These are phyloP conservation scores for Ampelocalamus luodianensis DNA, from an alignment of 176 grass and related monocot species.

Conservation along the genomic window DNA sequence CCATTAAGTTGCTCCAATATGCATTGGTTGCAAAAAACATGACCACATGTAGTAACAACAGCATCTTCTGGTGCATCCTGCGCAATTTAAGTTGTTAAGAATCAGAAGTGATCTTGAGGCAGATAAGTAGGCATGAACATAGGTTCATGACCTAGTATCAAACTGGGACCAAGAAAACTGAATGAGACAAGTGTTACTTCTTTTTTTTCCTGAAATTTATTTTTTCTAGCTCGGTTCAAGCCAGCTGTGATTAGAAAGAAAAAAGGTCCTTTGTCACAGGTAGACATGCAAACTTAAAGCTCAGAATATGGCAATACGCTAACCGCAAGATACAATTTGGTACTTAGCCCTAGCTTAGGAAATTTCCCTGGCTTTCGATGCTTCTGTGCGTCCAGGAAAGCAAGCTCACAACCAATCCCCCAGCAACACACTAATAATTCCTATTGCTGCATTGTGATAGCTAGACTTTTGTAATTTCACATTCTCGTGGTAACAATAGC, in stretches of 20 bases:
- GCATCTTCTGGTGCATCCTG: slow-evolving; percentile 98
- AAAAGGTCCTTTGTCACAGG: not conserved
- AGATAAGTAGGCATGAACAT: slow-evolving; percentile 30
- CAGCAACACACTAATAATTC: not conserved
- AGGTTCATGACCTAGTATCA: not conserved
- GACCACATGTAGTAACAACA: slow-evolving; percentile 81
- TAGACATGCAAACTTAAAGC: slow-evolving; percentile 5
- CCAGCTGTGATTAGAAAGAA: not conserved
- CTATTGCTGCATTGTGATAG: not conserved
- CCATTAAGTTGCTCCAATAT: slow-evolving; percentile 88
- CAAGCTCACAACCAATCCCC: not conserved
- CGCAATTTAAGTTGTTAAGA: slow-evolving; percentile 33
- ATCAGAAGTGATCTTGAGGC: slow-evolving; percentile 24
- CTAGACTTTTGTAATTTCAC: not conserved
- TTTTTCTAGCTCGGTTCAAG: not conserved
- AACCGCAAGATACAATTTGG: not conserved
- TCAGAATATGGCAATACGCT: not conserved
- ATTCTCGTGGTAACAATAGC: not conserved
- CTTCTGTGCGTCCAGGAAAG: slow-evolving; percentile 19
- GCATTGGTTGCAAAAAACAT: slow-evolving; percentile 98
- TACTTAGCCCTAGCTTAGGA: not conserved
- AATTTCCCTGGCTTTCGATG: not conserved
- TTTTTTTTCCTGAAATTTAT: not conserved
- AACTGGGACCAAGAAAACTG: not conserved
- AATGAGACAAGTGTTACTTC: not conserved